Conservation (phyloP, 352 stramenopile genomes). For the Thraustotheca clavata region DNA sequence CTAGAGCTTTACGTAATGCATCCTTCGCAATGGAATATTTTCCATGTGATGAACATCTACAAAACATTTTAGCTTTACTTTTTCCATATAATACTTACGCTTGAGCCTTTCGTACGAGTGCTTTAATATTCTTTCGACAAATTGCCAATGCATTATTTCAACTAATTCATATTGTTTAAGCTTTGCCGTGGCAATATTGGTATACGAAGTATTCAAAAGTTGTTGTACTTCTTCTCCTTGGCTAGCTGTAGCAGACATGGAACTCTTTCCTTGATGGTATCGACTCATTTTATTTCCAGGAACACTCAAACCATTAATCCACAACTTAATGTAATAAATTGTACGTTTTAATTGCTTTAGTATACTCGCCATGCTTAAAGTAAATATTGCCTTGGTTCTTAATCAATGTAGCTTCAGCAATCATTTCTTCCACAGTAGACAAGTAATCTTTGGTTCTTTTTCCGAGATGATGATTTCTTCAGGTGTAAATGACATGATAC, state of each 20-base stretch:
- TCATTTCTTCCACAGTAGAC: conserved; percentile 64
- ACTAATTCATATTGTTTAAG: conserved; percentile 47
- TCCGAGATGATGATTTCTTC: too few relatives aligned
- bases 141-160: conserved; percentile 72
- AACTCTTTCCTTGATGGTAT: conserved; percentile 35
- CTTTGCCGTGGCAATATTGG: conserved; percentile 77
- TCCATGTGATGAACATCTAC: neutral
- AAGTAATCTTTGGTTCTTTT: too few relatives aligned
- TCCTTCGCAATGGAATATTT: conserved; percentile 28
- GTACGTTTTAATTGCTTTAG: conserved; percentile 53
- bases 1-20: conserved; percentile 43
- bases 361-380: conserved; percentile 50
- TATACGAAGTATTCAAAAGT: conserved; percentile 61
- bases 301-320: conserved; percentile 71
- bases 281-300: conserved; percentile 67
- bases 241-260: conserved; percentile 44
- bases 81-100: too few relatives aligned
- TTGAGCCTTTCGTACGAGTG: conserved; percentile 73
- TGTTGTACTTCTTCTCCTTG: conserved; percentile 48
- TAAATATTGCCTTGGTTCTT: conserved; percentile 72
- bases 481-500: too few relatives aligned
- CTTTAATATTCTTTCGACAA: conserved; percentile 62
- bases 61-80: too few relatives aligned
- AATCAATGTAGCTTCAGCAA: conserved; percentile 56
- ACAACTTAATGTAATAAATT: conserved; percentile 74